Conservation (phyloP, 2,329 filamentous ascomycete genomes). For the Knufia fluminis region DNA sequence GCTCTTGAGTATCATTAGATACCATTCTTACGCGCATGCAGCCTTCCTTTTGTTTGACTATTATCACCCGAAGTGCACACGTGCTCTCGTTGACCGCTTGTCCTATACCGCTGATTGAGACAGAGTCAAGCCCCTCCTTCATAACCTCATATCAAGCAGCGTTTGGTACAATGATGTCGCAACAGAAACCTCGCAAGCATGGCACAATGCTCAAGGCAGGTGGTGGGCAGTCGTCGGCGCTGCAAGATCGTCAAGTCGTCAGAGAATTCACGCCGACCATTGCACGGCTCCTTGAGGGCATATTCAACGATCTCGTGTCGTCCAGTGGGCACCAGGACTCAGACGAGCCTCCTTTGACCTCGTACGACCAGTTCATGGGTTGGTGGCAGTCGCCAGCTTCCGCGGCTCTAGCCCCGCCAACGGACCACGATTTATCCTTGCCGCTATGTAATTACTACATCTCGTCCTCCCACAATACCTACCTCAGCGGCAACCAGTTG, state of each 20-base stretch:
- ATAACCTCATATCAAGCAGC: no score
- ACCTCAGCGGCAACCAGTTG: conserved; percentile 77
- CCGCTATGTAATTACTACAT: conserved; percentile 87
- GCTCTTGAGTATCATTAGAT: no score
- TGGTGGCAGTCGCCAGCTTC: conserved; percentile 37
- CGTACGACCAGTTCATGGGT: conserved; percentile 36
- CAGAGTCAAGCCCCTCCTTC: no score
- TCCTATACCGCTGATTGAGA: no score
- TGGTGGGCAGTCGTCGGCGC: conserved; percentile 18
- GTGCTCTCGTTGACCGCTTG: no score
- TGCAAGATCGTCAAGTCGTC: conserved; percentile 7
- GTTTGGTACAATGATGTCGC: background rate
- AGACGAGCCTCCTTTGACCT: conserved; percentile 10
- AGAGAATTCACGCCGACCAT: conserved; percentile 27
- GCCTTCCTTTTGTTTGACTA: no score
- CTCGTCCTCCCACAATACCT: conserved; percentile 91
- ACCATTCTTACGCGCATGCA: no score
- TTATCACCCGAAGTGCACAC: no score
- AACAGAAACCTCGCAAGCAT: background rate
- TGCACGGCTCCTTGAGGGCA: conserved; percentile 27
- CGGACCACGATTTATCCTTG: conserved; percentile 50
- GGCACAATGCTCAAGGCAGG: conserved; percentile 16
- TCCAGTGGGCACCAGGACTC: conserved; percentile 15
- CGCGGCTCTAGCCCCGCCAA: conserved; percentile 36
- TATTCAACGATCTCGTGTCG: conserved; percentile 27